These are phyloP conservation scores for Cochlearia excelsa DNA, from an alignment of 345 rosid genomes.

Conservation along the genomic window DNA sequence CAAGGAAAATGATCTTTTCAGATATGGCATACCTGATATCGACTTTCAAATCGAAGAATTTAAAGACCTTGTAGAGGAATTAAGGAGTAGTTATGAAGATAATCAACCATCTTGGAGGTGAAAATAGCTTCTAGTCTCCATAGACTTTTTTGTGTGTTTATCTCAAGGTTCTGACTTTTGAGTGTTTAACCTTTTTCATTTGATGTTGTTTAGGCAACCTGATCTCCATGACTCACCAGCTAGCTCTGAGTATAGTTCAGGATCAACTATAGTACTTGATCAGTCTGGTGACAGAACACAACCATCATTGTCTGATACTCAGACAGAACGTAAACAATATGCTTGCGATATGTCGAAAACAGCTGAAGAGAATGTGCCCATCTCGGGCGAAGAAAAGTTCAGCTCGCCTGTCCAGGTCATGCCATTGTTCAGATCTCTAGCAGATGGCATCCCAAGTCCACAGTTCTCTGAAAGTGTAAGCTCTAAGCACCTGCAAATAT, in stretches of 20 bases:
- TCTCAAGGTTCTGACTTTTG: slow-evolving; percentile 14
- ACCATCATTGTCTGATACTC: slow-evolving; percentile 42
- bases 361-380: slow-evolving; percentile 39
- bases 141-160: neutral
- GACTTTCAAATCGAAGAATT: slow-evolving; percentile 73
- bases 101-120: slow-evolving; percentile 76
- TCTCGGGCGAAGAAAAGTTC: slow-evolving; percentile 51
- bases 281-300: slow-evolving; percentile 48
- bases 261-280: slow-evolving; percentile 57
- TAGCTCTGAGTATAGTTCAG: slow-evolving; percentile 85
- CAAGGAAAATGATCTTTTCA: slow-evolving; percentile 48
- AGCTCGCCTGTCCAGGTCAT: slow-evolving; percentile 83
- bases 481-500: slow-evolving; percentile 6
- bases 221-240: slow-evolving; percentile 77
- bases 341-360: slow-evolving; percentile 43
- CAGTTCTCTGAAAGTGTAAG: slow-evolving; percentile 97
- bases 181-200: slow-evolving; percentile 34
- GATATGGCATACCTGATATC: slow-evolving; percentile 49
- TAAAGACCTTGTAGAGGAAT: slow-evolving; percentile 70
- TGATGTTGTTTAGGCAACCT: slow-evolving; percentile 60
- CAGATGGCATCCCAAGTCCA: slow-evolving; percentile 96
- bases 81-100: slow-evolving; percentile 59
- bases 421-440: slow-evolving; percentile 92
- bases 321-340: slow-evolving; percentile 40
- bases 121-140: neutral